Conservation (phyloP, 768 basidiomycete genomes). For the Coprinellus aureogranulatus region DNA sequence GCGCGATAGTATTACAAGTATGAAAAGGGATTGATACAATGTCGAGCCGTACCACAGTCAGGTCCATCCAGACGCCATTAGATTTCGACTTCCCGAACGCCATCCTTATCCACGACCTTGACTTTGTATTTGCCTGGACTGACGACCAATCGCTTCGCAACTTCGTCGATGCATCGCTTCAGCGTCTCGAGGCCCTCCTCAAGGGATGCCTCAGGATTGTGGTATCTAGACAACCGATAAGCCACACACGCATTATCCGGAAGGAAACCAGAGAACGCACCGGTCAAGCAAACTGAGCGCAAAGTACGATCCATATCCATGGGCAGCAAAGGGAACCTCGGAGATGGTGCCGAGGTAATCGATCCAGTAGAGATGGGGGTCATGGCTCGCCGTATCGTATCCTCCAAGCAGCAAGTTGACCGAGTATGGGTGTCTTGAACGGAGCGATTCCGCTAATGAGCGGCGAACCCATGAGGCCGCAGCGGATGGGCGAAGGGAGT, state of each 20-base stretch:
- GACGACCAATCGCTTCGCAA: slow-evolving; percentile 78
- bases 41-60: background rate
- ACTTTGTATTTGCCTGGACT: slow-evolving; percentile 81
- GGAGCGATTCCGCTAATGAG: slow-evolving; percentile 82
- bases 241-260: background rate
- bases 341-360: slow-evolving; percentile 93
- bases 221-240: slow-evolving; percentile 56
- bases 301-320: slow-evolving; percentile 95
- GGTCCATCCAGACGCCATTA: slow-evolving; percentile 26
- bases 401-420: slow-evolving; percentile 95
- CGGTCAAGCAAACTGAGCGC: slow-evolving; percentile 88
- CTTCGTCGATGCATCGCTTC: slow-evolving; percentile 85
- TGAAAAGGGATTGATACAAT: background rate
- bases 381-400: slow-evolving; percentile 73
- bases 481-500: slow-evolving; percentile 83
- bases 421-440: slow-evolving; percentile 82
- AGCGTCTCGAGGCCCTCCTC: slow-evolving; percentile 86
- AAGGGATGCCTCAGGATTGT: slow-evolving; percentile 79
- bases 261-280: slow-evolving; percentile 37
- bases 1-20: background rate
- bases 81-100: slow-evolving; percentile 76
- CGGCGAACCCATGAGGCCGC: slow-evolving; percentile 96
- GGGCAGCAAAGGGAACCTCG: slow-evolving; percentile 88
- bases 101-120: slow-evolving; percentile 90
- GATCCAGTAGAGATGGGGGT: slow-evolving; percentile 88